Evolutionary conservation across 179 eudicot species (phyloP).

Genomic region (Heliamphora pulchella): DNA sequence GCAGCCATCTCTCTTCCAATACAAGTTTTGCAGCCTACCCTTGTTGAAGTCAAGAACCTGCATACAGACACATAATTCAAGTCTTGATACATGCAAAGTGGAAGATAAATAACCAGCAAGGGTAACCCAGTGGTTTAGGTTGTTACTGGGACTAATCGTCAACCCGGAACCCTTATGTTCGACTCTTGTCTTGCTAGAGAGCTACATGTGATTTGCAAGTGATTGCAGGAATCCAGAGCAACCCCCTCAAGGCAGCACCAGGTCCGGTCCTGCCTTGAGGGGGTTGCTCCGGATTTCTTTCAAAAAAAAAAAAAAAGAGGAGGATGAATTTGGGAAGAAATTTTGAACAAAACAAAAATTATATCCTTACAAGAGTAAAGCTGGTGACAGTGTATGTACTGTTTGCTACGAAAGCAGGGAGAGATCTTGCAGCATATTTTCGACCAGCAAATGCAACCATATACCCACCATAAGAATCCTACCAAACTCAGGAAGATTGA

Average conservation of each 20-base stretch:
- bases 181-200: no score
- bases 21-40: conserved; percentile 77
- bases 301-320: no score
- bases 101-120: no score
- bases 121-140: no score
- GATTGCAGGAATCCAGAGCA: no score
- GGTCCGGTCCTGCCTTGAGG: no score
- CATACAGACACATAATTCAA: not conserved
- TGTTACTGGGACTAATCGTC: no score
- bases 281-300: no score
- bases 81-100: not conserved
- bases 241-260: no score
- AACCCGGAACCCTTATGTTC: no score
- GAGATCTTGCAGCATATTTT: conserved; percentile 89
- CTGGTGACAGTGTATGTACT: conserved; percentile 61
- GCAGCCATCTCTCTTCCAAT: conserved; percentile 94
- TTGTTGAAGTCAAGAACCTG: conserved; percentile 77
- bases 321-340: no score
- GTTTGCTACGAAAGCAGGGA: conserved; percentile 80
- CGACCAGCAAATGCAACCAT: conserved; percentile 98
- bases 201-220: no score
- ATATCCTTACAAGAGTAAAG: conserved; percentile 76
- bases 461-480: conserved; percentile 67
- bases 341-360: not conserved
- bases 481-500: conserved; percentile 11